phyloP scores from a whole-genome alignment of 2,329 filamentous ascomycete species.

The Xylariomycetidae sp. region DNA sequence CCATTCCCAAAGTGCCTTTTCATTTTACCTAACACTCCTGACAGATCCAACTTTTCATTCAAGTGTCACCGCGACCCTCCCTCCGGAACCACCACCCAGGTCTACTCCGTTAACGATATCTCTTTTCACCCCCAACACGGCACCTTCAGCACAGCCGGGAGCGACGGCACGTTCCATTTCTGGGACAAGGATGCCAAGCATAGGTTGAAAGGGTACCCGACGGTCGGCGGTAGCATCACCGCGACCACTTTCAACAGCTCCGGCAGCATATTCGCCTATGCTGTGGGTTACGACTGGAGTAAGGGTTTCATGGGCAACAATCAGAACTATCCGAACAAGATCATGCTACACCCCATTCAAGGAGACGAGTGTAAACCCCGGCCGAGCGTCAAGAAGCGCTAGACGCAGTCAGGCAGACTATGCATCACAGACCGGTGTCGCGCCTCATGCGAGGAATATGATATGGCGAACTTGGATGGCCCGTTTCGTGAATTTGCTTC shows the following conservation, averaged over 20 bases:
- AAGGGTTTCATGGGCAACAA: conserved; percentile 90
- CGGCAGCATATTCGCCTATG: conserved; percentile 81
- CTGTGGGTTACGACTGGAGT: conserved; percentile 95
- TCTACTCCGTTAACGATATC: conserved; percentile 94
- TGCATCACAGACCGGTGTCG: too few relatives aligned
- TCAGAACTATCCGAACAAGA: conserved; percentile 68
- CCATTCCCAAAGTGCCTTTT: not conserved
- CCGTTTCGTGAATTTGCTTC: too few relatives aligned
- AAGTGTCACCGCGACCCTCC: conserved; percentile 92
- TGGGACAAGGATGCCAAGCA: conserved; percentile 94
- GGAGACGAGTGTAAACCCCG: conserved; percentile 59
- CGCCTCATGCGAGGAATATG: too few relatives aligned
- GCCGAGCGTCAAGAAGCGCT: conserved; percentile 57
- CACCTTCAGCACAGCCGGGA: conserved; percentile 96
- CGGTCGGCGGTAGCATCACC: conserved; percentile 80
- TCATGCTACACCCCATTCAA: conserved; percentile 76
- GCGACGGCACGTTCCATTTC: conserved; percentile 94
- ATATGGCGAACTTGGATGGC: too few relatives aligned
- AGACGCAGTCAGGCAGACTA: conserved; percentile 21
- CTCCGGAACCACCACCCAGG: conserved; percentile 72
- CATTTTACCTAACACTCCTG: too few relatives aligned
- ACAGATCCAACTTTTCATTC: conserved; percentile 91
- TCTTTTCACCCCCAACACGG: conserved; percentile 95
- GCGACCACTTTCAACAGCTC: conserved; percentile 86
- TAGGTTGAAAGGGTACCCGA: conserved; percentile 81